A percentile compares a stretch with the other conserved stretches of the same genome.
phyloP scores from a whole-genome alignment of 2,329 filamentous ascomycete species.

The Cadophora sp. region DNA sequence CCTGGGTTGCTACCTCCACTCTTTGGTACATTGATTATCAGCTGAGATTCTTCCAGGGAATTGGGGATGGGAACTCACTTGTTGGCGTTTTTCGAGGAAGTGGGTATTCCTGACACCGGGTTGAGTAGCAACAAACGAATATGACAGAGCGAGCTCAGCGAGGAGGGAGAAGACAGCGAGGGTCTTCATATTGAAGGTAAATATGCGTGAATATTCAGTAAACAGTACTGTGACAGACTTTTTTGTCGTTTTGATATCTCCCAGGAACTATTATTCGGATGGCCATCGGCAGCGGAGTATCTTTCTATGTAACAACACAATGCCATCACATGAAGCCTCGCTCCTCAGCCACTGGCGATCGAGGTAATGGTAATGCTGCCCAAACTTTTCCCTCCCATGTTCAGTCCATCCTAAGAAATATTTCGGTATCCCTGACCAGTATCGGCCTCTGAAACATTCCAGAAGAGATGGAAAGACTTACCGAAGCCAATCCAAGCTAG shows the following conservation, averaged over 20 bases:
- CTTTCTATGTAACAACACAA: neutral
- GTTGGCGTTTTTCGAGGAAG: neutral
- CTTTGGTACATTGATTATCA: neutral
- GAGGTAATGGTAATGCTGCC: neutral
- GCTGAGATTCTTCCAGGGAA: neutral
- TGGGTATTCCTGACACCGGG: neutral
- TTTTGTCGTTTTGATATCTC: neutral
- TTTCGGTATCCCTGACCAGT: neutral
- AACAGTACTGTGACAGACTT: neutral
- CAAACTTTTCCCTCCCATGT: neutral
- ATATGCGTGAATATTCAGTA: neutral
- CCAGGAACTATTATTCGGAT: neutral
- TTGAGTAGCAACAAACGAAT: neutral
- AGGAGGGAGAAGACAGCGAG: neutral
- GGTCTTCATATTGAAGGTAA: neutral
- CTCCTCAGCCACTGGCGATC: neutral
- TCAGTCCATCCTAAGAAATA: neutral
- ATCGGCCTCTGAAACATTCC: neutral
- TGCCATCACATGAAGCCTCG: neutral
- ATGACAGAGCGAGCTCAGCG: neutral
- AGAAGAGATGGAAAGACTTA: neutral
- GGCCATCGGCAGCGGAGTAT: neutral
- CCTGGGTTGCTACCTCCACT: slow-evolving; percentile 32
- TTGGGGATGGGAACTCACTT: neutral
- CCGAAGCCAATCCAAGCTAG: neutral